Evolutionary conservation across 805 yeast species (phyloP).

Genomic region (Candida multigemmis): DNA sequence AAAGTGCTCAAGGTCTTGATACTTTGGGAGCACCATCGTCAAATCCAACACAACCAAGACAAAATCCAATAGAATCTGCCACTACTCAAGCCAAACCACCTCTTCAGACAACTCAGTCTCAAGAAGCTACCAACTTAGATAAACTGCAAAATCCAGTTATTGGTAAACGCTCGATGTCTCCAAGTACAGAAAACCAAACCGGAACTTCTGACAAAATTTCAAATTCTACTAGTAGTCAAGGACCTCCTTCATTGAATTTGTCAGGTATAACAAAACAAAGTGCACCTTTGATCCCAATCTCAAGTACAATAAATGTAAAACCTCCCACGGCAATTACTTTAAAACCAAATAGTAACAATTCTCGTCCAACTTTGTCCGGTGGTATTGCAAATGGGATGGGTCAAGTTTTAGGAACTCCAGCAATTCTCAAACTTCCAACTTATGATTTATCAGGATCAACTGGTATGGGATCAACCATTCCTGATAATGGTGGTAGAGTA

Average conservation of each 20-base stretch:
- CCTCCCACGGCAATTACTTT: conserved; percentile 58
- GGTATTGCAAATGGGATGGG: conserved; percentile 72
- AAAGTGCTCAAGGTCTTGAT: conserved; percentile 2
- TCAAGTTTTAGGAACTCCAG: conserved; percentile 63
- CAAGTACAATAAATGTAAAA: conserved; percentile 56
- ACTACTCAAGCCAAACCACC: conserved; percentile 3
- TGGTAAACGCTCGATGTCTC: conserved; percentile 1
- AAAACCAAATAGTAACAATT: conserved; percentile 39
- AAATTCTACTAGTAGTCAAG: conserved; percentile 2
- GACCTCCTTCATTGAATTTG: conserved; percentile 18
- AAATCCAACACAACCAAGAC: too few species aligned
- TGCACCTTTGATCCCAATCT: conserved; percentile 64
- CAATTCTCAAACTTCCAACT: conserved; percentile 63
- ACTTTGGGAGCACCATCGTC: not conserved
- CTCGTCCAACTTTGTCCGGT: conserved; percentile 74
- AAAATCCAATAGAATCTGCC: conserved; percentile 2
- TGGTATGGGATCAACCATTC: conserved; percentile 19
- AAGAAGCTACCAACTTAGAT: conserved; percentile 5
- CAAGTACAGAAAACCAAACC: conserved; percentile 1
- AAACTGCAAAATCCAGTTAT: conserved; percentile 1
- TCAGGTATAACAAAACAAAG: conserved; percentile 40
- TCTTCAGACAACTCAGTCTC: conserved; percentile 3
- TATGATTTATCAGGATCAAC: conserved; percentile 48
- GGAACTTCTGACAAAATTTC: conserved; percentile 1
- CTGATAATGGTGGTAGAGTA: conserved; percentile 66